A percentile compares a stretch with the other conserved stretches of the same genome.
Conservation (phyloP, 345 rosid species). For the Citrus reticulata region DNA sequence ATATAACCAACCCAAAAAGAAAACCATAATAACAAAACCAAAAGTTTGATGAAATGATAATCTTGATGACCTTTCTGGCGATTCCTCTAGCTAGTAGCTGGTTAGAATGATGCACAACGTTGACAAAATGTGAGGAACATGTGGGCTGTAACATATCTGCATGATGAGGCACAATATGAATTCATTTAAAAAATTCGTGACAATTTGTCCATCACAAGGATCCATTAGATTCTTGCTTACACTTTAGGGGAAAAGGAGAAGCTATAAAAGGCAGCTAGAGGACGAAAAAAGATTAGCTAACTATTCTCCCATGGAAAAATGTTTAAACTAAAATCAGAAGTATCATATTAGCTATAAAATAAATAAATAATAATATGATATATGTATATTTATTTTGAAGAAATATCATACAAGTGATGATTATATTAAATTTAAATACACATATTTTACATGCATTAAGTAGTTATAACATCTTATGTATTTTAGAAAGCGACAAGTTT, state of each 20-base stretch:
- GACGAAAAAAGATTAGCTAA: not conserved
- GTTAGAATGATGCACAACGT: not conserved
- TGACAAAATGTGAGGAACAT: not conserved
- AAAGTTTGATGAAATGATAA: not conserved
- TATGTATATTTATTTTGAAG: no score
- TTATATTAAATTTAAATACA: no score
- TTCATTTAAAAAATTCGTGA: not conserved
- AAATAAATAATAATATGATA: no score
- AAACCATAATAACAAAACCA: not conserved
- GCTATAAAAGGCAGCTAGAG: not conserved
- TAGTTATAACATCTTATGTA: no score
- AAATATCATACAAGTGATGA: no score
- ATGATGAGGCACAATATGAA: not conserved
- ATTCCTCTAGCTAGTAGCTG: not conserved
- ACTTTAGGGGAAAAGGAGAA: slow-evolving; percentile 13
- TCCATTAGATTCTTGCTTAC: slow-evolving; percentile 6
- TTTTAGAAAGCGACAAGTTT: no score
- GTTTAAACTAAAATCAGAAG: accelerated
- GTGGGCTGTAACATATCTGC: not conserved
- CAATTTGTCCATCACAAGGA: not conserved
- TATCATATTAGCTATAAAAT: no score
- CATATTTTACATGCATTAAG: no score
- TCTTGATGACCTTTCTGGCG: not conserved
- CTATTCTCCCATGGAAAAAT: no score
- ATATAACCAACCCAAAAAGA: not conserved